Evolutionary conservation across 2,329 filamentous ascomycete genomes (phyloP), one percentile per base, ranked within the genome.

Genomic region (Talaromyces sp.): DNA sequence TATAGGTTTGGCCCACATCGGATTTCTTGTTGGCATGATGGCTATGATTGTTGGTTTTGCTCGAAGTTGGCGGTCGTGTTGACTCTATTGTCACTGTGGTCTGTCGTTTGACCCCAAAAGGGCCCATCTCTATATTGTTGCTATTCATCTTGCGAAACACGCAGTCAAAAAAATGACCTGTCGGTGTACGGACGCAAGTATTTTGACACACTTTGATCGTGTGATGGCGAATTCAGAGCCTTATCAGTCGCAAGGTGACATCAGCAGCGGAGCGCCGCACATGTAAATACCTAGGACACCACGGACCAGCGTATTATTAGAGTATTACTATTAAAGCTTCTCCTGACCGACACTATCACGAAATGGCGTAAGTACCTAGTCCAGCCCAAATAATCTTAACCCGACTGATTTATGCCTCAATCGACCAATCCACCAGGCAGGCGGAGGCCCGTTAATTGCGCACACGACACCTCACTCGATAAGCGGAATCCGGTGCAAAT

Each of bases 1-100:
- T 64, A 24, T 66, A 65, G 17, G 35, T 17, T 17, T 55, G 59
- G 4, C 31, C 51, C 26, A 31, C 38, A 31, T 58, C 41, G 14
- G 14, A 29, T 19, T 29, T 52, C 27, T 29, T 52, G 14, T 52
- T 7, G 43, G 43, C 43, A 19, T 19, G 35, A 11, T 31, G 5
- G 26, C 3, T 27, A 27, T 27, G 26, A 6, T 27, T 38, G 43
- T 46, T 46, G 43, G 6, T 1, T 29, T 29, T 55, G 13, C 26
- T 31, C 2, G 51, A 61, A 3, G 53, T 21, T 9, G 21, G 50
- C 19, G 51, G 41, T n/a, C 24, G 19, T 5, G 29, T 4, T 17
- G 51, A n/a, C 17, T 26, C 51, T 11, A 53, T 35, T 5, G 49
- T 32, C 24, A 61, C 21, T 21, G 38, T 52, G 55, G 41, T 49